Base-by-base conservation (phyloP, 257 asterid genomes). In the Leptodermis oblonga region DNA sequence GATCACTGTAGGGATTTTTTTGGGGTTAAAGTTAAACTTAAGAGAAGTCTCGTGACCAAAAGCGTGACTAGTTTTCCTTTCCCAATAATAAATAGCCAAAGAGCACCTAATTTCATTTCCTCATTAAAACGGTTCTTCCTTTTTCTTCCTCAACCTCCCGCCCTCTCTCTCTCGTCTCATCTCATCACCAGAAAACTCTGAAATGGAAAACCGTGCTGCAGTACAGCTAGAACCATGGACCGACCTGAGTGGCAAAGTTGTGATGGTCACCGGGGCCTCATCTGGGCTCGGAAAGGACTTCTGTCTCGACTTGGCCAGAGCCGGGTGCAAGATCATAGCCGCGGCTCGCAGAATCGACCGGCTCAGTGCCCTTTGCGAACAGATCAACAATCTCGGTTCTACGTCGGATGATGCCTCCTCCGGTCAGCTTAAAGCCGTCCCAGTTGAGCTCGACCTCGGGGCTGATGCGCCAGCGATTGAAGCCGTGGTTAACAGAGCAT, bases 401-500 rank as follows among this genome's bases (percentile, higher is more conserved):
- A 3, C 42, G 15, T 58, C 63, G 34, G 62, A 23, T 41, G 62
- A 43, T 10, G 52, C 56, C 17, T 18, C 22, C 1, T 17, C 20
- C 45, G 15, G 54, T 45, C 54, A 55, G 23, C 55, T 34, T 55
- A 67, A 60, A 36, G 89, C 91, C 26, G 64, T 76, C 51, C 74
- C 89, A 0, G 67, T 86, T 23, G 88, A 86, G 85, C 93, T 88
- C 22, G 93, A 88, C 62, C 69, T 88, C 49, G 25, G 75, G 60
- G 81, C 84, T 3, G 54, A 65, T 43, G 86, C 75, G 3, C 23
- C 78, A 4, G 31, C 70, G 0, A 73, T 86, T 30, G 83, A 76
- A 63, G 80, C 82, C 14, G 73, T 86, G 0, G 93, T 83, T 42
- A 68, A 76, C 65, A 80, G 76, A 73, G 93, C 93, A 67, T 86